Evolutionary conservation across 1,139 yeast genomes (phyloP).

Genomic region (Magnusiomyces clavatus): DNA sequence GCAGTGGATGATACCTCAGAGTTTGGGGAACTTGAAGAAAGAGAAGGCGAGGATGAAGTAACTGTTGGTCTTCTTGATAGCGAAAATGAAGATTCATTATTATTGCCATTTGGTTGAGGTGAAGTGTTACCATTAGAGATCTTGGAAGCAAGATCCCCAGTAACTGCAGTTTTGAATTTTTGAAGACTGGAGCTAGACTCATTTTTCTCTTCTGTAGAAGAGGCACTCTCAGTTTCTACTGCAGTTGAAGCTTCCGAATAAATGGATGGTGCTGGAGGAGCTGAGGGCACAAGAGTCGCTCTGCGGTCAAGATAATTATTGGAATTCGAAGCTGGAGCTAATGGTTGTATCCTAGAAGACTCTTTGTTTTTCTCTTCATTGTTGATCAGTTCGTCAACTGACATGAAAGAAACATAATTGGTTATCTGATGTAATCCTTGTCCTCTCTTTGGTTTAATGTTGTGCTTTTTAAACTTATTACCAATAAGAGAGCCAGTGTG

Average conservation of each 20-base stretch:
- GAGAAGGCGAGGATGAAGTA: too few species aligned
- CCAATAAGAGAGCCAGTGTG: constrained; percentile 78
- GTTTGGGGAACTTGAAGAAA: too few species aligned
- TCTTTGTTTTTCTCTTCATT: neutral
- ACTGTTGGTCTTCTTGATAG: too few species aligned
- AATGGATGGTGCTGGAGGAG: neutral
- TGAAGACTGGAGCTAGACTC: too few species aligned
- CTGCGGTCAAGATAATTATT: too few species aligned
- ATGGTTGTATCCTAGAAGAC: neutral
- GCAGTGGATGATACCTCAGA: neutral
- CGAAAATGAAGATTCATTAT: too few species aligned
- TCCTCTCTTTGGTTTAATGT: constrained; percentile 24
- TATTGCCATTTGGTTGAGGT: too few species aligned
- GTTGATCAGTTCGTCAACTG: constrained; percentile 26
- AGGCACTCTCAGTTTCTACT: neutral
- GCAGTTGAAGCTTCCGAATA: neutral
- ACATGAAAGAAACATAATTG: constrained; percentile 29
- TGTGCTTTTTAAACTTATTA: constrained; percentile 45
- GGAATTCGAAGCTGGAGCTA: neutral
- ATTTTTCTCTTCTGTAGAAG: neutral
- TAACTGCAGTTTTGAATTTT: too few species aligned
- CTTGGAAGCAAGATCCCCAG: too few species aligned
- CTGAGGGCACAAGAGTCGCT: too few species aligned
- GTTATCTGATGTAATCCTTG: constrained; percentile 29
- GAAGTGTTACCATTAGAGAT: too few species aligned